Evolutionary conservation across 2,329 filamentous ascomycete species (phyloP), one percentile per base, ranked within the genome.

Genomic region (Hypoxylon sp.): DNA sequence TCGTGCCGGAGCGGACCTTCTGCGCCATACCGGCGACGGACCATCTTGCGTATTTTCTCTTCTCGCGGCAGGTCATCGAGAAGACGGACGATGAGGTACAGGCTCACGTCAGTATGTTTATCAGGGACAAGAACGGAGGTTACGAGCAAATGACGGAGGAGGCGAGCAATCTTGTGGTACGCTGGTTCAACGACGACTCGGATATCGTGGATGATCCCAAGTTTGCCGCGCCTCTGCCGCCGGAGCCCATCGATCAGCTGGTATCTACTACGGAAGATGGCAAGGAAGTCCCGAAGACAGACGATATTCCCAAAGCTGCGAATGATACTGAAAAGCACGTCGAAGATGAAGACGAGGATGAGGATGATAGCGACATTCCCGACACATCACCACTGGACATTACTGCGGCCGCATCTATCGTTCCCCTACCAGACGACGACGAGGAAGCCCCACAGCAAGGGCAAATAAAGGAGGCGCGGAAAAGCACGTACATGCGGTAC

Each of bases 1-100:
- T 82, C 73, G 84, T 87, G 0, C 85, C 85, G 0, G 87, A 93
- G 69, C 81, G 93, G 41, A 97, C 92, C 0, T 97, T 97, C 72
- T 94, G 91, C 73, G 89, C 91, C 3, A 78, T 94, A 22, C 90
- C 89, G 0, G 78, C 82, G 15, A 81, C 82, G 20, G 81, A 82
- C 3, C 79, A 84, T 52, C 65, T 71, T 7, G 79, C 79, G 0
- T 74, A 75, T 47, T 56, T 70, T 0, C 68, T 85, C 13, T 85
- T 85, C 59, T 82, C 83, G 34, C 82, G 86, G 15, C 75, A 77
- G 39, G 84, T 90, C 30, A 90, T 95, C 72, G 84, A 87, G 46
- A 86, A 85, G 48, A 87, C 85, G 0, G 80, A 81, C 1, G 90
- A 93, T 68, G 92, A 96, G 77, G 85, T 92, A 1, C 84, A 85